These are phyloP conservation scores for Termitomyces sp. DNA, from an alignment of 1,284 basidiomycete genomes.

Conservation along the genomic window DNA sequence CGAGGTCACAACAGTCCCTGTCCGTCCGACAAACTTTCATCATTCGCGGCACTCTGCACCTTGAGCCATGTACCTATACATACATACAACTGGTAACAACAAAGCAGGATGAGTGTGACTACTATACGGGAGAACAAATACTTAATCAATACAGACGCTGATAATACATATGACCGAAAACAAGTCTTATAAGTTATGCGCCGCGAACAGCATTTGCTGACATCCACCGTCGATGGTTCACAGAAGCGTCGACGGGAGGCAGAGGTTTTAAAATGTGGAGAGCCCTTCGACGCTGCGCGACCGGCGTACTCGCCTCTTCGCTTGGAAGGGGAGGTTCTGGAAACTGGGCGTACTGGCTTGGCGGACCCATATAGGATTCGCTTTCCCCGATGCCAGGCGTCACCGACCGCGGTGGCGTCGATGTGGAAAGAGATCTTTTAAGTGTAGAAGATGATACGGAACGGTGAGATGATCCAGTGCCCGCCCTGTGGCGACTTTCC, in stretches of 20 bases:
- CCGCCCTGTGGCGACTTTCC: conserved; percentile 56
- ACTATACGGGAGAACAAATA: conserved; percentile 10
- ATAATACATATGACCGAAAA: conserved; percentile 15
- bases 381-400: conserved; percentile 36
- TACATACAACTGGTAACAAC: conserved; percentile 22
- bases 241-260: conserved; percentile 38
- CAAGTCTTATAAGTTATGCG: conserved; percentile 23
- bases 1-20: not conserved
- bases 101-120: conserved; percentile 14
- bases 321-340: conserved; percentile 51
- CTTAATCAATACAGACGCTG: conserved; percentile 19
- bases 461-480: conserved; percentile 55
- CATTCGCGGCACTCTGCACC: not conserved
- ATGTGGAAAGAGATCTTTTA: conserved; percentile 45
- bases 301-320: conserved; percentile 38
- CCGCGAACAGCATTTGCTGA: conserved; percentile 55
- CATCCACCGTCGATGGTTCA: conserved; percentile 55
- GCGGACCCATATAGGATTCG: conserved; percentile 53
- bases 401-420: conserved; percentile 39
- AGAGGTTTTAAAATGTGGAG: conserved; percentile 60
- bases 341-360: conserved; percentile 64
- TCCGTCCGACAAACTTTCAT: conserved; percentile 3
- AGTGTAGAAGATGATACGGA: conserved; percentile 36
- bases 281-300: conserved; percentile 55
- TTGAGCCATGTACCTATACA: conserved; percentile 14